Evolutionary conservation across 2,329 filamentous ascomycete species (phyloP).

Genomic region (Acarospora socialis): DNA sequence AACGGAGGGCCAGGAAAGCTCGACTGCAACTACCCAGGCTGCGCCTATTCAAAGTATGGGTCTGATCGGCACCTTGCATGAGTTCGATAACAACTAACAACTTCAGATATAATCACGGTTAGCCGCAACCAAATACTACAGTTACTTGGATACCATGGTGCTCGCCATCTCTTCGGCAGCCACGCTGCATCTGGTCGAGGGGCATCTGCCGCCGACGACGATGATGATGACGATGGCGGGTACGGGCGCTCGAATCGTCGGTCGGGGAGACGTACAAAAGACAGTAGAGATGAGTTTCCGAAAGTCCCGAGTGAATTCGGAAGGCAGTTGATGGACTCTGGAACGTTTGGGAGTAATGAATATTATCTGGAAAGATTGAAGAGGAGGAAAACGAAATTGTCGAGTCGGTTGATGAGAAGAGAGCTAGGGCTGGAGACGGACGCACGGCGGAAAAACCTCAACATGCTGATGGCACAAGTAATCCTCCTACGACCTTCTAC

Average conservation of each 20-base stretch:
- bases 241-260: slow-evolving; percentile 25
- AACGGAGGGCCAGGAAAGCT: slow-evolving; percentile 17
- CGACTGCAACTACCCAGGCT: too few relatives aligned
- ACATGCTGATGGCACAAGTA: slow-evolving; percentile 56
- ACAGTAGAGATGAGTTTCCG: slow-evolving; percentile 47
- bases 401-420: slow-evolving; percentile 60
- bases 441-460: slow-evolving; percentile 44
- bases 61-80: slow-evolving; percentile 12
- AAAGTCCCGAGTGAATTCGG: slow-evolving; percentile 71
- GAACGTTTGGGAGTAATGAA: slow-evolving; percentile 61
- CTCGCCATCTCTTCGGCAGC: slow-evolving; percentile 36
- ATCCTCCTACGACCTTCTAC: slow-evolving; percentile 10
- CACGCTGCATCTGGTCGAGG: slow-evolving; percentile 17
- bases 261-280: slow-evolving; percentile 32
- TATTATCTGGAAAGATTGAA: slow-evolving; percentile 33
- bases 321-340: slow-evolving; percentile 63
- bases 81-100: slow-evolving; percentile 4
- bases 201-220: slow-evolving; percentile 19
- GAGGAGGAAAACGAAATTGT: slow-evolving; percentile 47
- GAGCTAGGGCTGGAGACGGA: slow-evolving; percentile 58
- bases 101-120: too few relatives aligned
- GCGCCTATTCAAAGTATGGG: not conserved
- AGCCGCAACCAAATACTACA: slow-evolving; percentile 41
- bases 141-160: slow-evolving; percentile 38
- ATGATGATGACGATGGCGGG: slow-evolving; percentile 20